Evolutionary conservation across 2,329 filamentous ascomycete genomes (phyloP).

Genomic region (Colletotrichum musae): DNA sequence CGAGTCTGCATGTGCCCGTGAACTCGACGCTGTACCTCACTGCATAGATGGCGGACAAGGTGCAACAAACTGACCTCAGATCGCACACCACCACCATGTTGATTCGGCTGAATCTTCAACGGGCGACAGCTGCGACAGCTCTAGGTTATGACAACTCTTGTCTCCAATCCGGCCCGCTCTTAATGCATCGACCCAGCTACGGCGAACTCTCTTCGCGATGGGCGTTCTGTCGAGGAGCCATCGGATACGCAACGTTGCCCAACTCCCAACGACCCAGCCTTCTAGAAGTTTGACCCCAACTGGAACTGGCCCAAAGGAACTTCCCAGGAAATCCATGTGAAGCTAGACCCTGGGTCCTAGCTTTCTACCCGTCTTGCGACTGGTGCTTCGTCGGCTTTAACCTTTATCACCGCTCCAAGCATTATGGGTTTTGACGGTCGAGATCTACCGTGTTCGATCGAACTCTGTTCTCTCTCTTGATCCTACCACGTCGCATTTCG

Average conservation of each 20-base stretch:
- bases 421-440: constrained; percentile 16
- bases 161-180: background rate
- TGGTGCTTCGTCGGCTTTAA: constrained; percentile 6
- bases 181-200: constrained; percentile 22
- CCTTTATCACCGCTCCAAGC: constrained; percentile 9
- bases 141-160: background rate
- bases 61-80: constrained; percentile 13
- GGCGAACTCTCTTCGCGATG: constrained; percentile 15
- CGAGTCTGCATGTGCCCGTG: background rate
- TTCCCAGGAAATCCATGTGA: constrained; percentile 6
- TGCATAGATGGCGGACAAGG: background rate
- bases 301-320: background rate
- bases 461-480: constrained; percentile 14
- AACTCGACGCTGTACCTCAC: constrained; percentile 1
- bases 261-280: constrained; percentile 25
- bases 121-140: constrained; percentile 8
- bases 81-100: constrained; percentile 5
- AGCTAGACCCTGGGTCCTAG: background rate
- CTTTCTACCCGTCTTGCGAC: background rate
- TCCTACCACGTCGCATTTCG: constrained; percentile 22
- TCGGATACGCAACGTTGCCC: constrained; percentile 17
- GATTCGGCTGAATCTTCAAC: constrained; percentile 29
- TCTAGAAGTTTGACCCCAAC: constrained; percentile 29
- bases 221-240: constrained; percentile 20
- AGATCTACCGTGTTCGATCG: constrained; percentile 21